A percentile compares a stretch with the other conserved stretches of the same genome.
Conservation (phyloP, 352 stramenopile species). For the Hyaloperonospora brassicae region DNA sequence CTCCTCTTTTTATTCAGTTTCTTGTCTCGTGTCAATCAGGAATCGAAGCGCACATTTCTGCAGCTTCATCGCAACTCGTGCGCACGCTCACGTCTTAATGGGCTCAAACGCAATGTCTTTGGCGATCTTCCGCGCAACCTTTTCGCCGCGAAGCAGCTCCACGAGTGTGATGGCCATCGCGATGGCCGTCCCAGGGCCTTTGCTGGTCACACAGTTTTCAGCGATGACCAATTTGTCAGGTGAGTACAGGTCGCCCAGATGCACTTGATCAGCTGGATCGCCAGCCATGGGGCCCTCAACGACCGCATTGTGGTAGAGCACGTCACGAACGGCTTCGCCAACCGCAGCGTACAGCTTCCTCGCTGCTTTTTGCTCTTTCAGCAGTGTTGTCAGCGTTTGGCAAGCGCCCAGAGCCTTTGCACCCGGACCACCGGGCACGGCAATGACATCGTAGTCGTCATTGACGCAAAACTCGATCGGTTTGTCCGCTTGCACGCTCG, state of each 20-base stretch:
- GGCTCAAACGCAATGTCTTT: conserved; percentile 27
- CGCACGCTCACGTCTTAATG: conserved; percentile 18
- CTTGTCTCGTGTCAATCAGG: too few species aligned
- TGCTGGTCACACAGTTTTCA: conserved; percentile 59
- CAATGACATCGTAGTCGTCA: conserved; percentile 53
- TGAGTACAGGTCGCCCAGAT: conserved; percentile 43
- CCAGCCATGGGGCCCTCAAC: conserved; percentile 41
- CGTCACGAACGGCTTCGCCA: conserved; percentile 41
- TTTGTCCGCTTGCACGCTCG: conserved; percentile 54
- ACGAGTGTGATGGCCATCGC: conserved; percentile 47
- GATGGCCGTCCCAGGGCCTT: conserved; percentile 51
- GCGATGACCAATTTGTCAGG: conserved; percentile 45
- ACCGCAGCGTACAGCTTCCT: conserved; percentile 48
- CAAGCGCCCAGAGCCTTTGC: conserved; percentile 43
- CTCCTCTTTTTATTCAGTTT: too few species aligned
- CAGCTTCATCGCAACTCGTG: too few species aligned
- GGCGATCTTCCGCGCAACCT: conserved; percentile 22
- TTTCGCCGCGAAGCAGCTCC: conserved; percentile 49
- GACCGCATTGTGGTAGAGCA: conserved; percentile 48
- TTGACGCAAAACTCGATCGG: conserved; percentile 51
- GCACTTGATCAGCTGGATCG: conserved; percentile 26
- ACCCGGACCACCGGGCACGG: conserved; percentile 49
- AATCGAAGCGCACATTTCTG: too few species aligned
- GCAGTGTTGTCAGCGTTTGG: conserved; percentile 30
- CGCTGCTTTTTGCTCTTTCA: conserved; percentile 45